A percentile compares a stretch with the other conserved stretches of the same genome.
Evolutionary conservation across 2,329 filamentous ascomycete genomes (phyloP).

Genomic region (Parastagonospora avenae): DNA sequence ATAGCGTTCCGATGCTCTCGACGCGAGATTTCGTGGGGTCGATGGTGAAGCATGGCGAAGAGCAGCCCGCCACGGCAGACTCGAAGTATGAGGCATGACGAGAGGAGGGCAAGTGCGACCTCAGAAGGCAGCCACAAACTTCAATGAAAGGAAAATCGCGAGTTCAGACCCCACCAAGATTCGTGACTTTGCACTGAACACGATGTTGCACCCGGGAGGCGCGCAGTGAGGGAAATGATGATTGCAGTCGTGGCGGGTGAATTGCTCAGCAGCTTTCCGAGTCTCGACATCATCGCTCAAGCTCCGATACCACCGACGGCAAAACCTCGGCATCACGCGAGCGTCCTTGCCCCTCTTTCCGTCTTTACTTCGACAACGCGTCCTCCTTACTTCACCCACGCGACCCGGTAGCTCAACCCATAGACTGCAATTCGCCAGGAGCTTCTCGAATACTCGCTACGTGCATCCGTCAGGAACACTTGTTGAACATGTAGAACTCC

Average conservation of each 20-base stretch:
- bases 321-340: slow-evolving; percentile 16
- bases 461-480: too few species aligned
- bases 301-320: slow-evolving; percentile 26
- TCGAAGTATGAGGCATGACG: slow-evolving; percentile 67
- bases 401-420: too few species aligned
- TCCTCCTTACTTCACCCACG: background rate
- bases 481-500: too few species aligned
- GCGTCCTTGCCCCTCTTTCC: background rate
- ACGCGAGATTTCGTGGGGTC: slow-evolving; percentile 39
- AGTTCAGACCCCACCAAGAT: slow-evolving; percentile 11
- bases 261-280: slow-evolving; percentile 26
- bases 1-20: slow-evolving; percentile 28
- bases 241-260: slow-evolving; percentile 18
- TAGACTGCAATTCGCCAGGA: too few species aligned
- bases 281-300: slow-evolving; percentile 34
- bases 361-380: background rate
- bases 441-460: too few species aligned
- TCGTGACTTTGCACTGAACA: slow-evolving; percentile 5
- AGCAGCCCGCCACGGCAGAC: slow-evolving; percentile 68
- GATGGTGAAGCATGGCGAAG: slow-evolving; percentile 57
- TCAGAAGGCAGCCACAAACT: slow-evolving; percentile 7
- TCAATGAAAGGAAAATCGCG: background rate
- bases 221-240: slow-evolving; percentile 8
- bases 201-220: slow-evolving; percentile 11
- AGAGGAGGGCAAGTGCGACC: slow-evolving; percentile 12